These are phyloP conservation scores for Penicillium angulare DNA, from an alignment of 495 filamentous ascomycete genomes.

Conservation along the genomic window DNA sequence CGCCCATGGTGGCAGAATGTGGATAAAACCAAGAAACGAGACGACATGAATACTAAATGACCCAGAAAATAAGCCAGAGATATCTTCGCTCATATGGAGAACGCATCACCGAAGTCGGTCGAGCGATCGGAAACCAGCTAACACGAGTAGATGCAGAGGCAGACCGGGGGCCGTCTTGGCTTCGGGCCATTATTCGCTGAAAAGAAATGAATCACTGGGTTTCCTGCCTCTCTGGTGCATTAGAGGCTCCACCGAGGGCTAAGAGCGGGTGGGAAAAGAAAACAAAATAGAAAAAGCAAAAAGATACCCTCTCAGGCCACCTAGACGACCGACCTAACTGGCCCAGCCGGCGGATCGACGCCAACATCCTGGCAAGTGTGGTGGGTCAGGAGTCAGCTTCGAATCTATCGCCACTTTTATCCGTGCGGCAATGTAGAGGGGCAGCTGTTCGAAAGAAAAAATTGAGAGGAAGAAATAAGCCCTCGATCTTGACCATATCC, in stretches of 20 bases:
- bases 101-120: slow-evolving; percentile 10
- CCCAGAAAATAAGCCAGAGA: background rate
- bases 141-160: slow-evolving; percentile 3
- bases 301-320: background rate
- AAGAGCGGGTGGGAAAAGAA: background rate
- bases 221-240: too few relatives aligned
- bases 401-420: background rate
- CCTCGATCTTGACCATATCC: too few relatives aligned
- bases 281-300: background rate
- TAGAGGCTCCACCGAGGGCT: slow-evolving; percentile 1
- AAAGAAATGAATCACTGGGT: background rate
- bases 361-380: background rate
- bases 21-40: background rate
- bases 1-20: slow-evolving; percentile 3
- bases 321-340: background rate
- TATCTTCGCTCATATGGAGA: slow-evolving; percentile 3
- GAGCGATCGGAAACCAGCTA: background rate
- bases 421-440: background rate
- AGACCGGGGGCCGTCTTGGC: slow-evolving; percentile 7
- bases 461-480: background rate
- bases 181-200: background rate
- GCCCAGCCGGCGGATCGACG: slow-evolving; percentile 2
- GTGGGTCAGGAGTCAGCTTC: background rate
- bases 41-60: background rate
- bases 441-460: background rate